phyloP scores from a whole-genome alignment of 805 yeast species.

The Candida morakotiae region DNA sequence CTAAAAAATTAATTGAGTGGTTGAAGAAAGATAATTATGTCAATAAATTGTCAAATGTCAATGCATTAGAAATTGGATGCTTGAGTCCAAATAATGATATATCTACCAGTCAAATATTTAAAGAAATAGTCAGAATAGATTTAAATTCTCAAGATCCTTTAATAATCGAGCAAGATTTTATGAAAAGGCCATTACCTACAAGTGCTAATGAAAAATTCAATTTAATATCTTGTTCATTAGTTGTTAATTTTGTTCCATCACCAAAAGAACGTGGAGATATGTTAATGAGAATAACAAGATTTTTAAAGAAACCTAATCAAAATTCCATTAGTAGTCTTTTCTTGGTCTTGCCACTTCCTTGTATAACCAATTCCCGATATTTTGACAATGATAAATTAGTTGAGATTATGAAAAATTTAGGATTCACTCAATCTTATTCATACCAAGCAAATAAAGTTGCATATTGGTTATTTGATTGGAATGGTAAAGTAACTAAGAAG shows the following conservation, averaged over 20 bases:
- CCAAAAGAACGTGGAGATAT: slow-evolving; percentile 71
- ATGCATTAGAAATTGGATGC: slow-evolving; percentile 82
- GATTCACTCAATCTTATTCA: slow-evolving; percentile 45
- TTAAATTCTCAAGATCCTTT: slow-evolving; percentile 72
- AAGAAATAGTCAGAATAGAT: slow-evolving; percentile 62
- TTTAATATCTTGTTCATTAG: slow-evolving; percentile 78
- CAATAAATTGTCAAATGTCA: slow-evolving; percentile 7
- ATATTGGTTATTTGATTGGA: slow-evolving; percentile 64
- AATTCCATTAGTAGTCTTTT: slow-evolving; percentile 46
- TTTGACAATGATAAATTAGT: slow-evolving; percentile 43
- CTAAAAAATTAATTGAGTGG: slow-evolving; percentile 77
- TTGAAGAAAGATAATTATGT: slow-evolving; percentile 31
- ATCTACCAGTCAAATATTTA: slow-evolving; percentile 53
- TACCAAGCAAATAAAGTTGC: slow-evolving; percentile 68
- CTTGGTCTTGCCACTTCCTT: slow-evolving; percentile 85
- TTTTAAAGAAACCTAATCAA: slow-evolving; percentile 39
- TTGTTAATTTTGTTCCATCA: slow-evolving; percentile 81
- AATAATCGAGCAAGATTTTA: slow-evolving; percentile 77
- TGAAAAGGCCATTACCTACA: slow-evolving; percentile 64
- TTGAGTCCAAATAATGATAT: slow-evolving; percentile 65
- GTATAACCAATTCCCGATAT: slow-evolving; percentile 79
- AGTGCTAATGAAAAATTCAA: slow-evolving; percentile 47
- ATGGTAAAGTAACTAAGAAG: slow-evolving; percentile 19
- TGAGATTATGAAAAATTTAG: slow-evolving; percentile 53
- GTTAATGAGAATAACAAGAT: slow-evolving; percentile 57